Conservation (phyloP, 805 yeast genomes). For the Saitoella complicata region DNA sequence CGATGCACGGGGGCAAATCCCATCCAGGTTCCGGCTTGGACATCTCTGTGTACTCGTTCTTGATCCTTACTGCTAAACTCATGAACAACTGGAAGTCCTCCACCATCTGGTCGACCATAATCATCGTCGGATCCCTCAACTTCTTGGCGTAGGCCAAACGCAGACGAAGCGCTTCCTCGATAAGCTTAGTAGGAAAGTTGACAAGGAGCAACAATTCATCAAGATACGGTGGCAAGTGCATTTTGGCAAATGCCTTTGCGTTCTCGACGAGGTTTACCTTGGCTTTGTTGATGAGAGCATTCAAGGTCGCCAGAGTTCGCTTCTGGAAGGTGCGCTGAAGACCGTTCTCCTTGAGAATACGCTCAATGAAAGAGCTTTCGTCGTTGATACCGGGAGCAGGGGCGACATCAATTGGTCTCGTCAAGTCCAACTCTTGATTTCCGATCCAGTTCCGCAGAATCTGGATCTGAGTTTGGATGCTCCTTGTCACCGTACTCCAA, state of each 20-base stretch:
- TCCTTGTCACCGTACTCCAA: slow-evolving; percentile 63
- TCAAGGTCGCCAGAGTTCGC: slow-evolving; percentile 48
- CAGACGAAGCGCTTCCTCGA: slow-evolving; percentile 60
- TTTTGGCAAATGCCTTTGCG: slow-evolving; percentile 41
- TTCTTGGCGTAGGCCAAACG: slow-evolving; percentile 65
- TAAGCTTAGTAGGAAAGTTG: slow-evolving; percentile 60
- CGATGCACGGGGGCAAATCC: slow-evolving; percentile 51
- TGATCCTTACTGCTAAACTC: slow-evolving; percentile 55
- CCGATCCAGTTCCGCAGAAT: slow-evolving; percentile 70
- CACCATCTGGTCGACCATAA: slow-evolving; percentile 90
- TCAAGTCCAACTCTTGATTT: slow-evolving; percentile 57
- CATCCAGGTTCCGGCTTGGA: slow-evolving; percentile 42
- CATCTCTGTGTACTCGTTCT: slow-evolving; percentile 47
- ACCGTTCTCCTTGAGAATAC: slow-evolving; percentile 51
- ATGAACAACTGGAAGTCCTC: slow-evolving; percentile 70
- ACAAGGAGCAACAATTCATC: slow-evolving; percentile 49
- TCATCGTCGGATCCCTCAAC: slow-evolving; percentile 71
- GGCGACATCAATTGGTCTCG: slow-evolving; percentile 20
- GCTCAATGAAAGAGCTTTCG: slow-evolving; percentile 63
- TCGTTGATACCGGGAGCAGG: slow-evolving; percentile 33
- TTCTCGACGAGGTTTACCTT: slow-evolving; percentile 52
- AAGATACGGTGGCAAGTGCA: slow-evolving; percentile 61
- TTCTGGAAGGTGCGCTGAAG: slow-evolving; percentile 40
- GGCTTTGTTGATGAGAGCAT: slow-evolving; percentile 72
- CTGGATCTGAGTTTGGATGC: slow-evolving; percentile 44